Evolutionary conservation across 352 stramenopile species (phyloP), one percentile per base, ranked within the genome.

Genomic region (Pythium chondricola): DNA sequence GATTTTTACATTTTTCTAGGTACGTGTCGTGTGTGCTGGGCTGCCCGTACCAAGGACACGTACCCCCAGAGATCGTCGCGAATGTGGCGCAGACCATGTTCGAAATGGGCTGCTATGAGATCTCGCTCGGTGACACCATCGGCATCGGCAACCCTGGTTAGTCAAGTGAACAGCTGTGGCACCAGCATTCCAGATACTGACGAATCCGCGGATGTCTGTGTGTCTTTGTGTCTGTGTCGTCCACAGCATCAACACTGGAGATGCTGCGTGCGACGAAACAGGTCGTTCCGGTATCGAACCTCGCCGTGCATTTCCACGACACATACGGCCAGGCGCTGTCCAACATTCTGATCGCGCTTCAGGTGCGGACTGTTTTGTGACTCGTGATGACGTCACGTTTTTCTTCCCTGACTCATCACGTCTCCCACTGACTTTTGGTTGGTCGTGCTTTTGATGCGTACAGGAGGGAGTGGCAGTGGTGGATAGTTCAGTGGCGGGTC

Each of bases 241-340:
- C 14, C 33, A 2, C 36, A 93, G 83, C 73, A 17, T 94, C 83
- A 24, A 94, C 83, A 1, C 33, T 88, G 42, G 67, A 77, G 21
- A 95, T 96, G 79, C 61, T 95, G 21, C 68, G 72, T 36, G 83
- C 69, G 2, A 74, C 69, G 4, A 90, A 89, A 65, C 49, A 83
- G 43, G 71, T 88, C 16, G 69, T 97, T 25, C 85, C 91, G 1
- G 65, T 89, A 8, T 63, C 96, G 14, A 71, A 87, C 37, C 63
- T 98, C 13, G 95, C 95, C 1, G 93, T 97, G 43, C 95, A 99
- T 63, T 98, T 98, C 63, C 95, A 99, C 70, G 88, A 99, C 63
- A 99, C 95, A 6, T 98, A 98, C 59, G 95, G 95, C 29, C 92
- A 98, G 73, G 95, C 93, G 7, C 69, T 98, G 32, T 85, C 93